Base-by-base conservation (phyloP, 2,329 filamentous ascomycete genomes). In the Neonectria coccinea region DNA sequence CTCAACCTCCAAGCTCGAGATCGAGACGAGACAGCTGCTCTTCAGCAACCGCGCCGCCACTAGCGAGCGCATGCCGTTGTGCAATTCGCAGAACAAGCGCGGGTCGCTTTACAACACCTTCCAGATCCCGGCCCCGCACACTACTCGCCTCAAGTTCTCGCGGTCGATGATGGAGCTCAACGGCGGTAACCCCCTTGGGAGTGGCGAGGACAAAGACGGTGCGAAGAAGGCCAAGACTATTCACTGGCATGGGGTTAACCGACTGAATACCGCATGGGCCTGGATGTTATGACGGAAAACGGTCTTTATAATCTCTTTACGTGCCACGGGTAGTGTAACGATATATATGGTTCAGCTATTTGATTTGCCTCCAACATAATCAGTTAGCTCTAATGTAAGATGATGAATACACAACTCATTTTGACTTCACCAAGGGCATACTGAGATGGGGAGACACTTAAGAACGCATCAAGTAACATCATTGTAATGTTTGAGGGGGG, bases 401-500 rank as follows among this genome's bases (percentile, higher is more conserved):
- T 5, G 14, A 39, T 5, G 12, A 36, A 36, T 11, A 31, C 9
- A 12, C 25, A 29, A 5, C 12, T 20, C 20, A 20, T 27, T 47
- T 42, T 48, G 12, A 5, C 22, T 18, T 12, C 20, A 48, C 12
- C 45, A 14, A 27, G 27, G 14, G 2, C 9, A 31, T 50, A 12
- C 2, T 14, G 14, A n/a, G 41, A 42, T 11, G 18, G 1, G 9
- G 10, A 6, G n/a, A 11, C 41, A 44, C 41, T 20, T 20, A 44
- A 22, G 5, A 7, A 10, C 39, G n/a, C 9, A 42, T 42, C 29
- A 29, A 31, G 12, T 36, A 14, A 33, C 14, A 25, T 33, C 20
- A 18, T 22, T 33, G 41, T 25, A 31, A 29, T 47, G 9, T 33
- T 45, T 83, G 85, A 87, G 85, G 81, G 85, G 85, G 83, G 86